phyloP scores from a whole-genome alignment of 208 protist genomes.

The Crithidia mellificae region DNA sequence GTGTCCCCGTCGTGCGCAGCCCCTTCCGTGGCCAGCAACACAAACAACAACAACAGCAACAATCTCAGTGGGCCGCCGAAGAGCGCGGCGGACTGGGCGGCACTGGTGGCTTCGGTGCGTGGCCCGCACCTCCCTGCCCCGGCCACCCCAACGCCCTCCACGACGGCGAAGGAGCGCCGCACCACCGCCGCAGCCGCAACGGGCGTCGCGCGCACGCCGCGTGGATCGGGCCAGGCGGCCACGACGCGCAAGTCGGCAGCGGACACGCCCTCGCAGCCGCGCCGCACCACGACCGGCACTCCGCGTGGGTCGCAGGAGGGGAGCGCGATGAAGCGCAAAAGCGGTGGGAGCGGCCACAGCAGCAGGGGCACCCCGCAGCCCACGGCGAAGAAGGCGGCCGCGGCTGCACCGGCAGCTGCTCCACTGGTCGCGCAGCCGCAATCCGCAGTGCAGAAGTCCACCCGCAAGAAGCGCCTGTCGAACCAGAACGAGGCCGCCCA shows the following conservation, averaged over 20 bases:
- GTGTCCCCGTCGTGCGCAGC: constrained; percentile 28
- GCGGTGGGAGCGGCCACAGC: constrained; percentile 2
- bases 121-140: background rate
- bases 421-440: background rate
- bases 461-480: constrained; percentile 15
- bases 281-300: background rate
- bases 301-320: constrained; percentile 2
- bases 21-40: constrained; percentile 12
- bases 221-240: background rate
- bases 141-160: background rate
- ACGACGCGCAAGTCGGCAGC: background rate
- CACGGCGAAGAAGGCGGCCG: background rate
- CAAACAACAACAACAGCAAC: background rate
- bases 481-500: background rate
- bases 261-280: background rate
- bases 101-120: constrained; percentile 26
- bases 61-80: background rate
- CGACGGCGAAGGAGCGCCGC: background rate
- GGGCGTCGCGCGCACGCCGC: constrained; percentile 14
- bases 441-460: background rate
- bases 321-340: constrained; percentile 4
- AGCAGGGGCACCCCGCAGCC: background rate
- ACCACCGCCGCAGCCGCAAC: background rate
- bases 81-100: constrained; percentile 28
- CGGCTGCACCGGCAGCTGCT: background rate